A percentile compares a stretch with the other conserved stretches of the same genome.
Conservation (phyloP, 305 asterid genomes). For the Euphrasia arctica region DNA sequence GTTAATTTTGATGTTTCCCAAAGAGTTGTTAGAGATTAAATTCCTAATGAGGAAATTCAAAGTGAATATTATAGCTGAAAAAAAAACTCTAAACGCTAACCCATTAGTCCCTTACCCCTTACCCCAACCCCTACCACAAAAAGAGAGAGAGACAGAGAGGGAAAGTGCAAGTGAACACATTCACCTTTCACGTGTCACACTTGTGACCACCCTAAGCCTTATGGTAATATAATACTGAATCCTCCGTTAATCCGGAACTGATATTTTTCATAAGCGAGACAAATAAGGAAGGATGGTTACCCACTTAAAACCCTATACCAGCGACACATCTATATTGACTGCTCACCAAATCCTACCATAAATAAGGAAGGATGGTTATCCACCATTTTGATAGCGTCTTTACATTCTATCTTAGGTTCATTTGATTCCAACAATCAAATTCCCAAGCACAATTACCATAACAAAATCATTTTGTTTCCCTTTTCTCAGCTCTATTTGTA, state of each 20-base stretch:
- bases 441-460: background rate
- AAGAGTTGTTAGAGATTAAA: background rate
- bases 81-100: slow-evolving; percentile 7
- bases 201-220: background rate
- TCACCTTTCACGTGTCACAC: background rate
- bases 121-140: no score
- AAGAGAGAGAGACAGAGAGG: no score
- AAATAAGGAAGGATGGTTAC: slow-evolving; percentile 3
- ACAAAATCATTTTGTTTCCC: slow-evolving; percentile 6
- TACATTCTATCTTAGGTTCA: slow-evolving; percentile 11
- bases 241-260: slow-evolving; percentile 13
- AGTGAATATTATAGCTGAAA: background rate
- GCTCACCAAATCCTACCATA: slow-evolving; percentile 7
- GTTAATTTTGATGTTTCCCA: background rate
- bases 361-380: no score
- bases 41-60: slow-evolving; percentile 3
- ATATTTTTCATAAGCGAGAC: slow-evolving; percentile 1
- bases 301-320: background rate
- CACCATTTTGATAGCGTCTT: slow-evolving; percentile 9
- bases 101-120: background rate
- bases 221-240: background rate
- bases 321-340: slow-evolving; percentile 14
- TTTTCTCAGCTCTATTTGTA: background rate
- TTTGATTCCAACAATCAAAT: background rate
- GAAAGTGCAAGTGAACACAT: background rate